phyloP scores from a whole-genome alignment of 163 green algal species.

The Scenedesmus sp. region DNA sequence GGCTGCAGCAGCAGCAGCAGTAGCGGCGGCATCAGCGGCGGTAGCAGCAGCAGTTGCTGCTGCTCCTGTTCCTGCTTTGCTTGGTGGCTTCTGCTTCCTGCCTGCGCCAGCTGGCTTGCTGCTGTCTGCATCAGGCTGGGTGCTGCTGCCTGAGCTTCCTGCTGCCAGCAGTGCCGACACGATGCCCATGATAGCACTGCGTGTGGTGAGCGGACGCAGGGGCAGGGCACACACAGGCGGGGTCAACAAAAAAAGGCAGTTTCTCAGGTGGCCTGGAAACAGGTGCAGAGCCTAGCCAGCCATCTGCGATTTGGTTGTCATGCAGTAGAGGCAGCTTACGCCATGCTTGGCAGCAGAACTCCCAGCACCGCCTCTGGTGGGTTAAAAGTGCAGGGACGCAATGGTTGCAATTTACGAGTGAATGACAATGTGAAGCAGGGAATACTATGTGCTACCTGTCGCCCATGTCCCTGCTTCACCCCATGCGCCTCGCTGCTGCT shows the following conservation, averaged over 20 bases:
- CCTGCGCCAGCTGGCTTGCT: neutral
- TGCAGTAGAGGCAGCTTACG: too few relatives aligned
- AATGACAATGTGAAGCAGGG: too few relatives aligned
- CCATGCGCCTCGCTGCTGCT: too few relatives aligned
- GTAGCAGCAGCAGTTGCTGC: neutral
- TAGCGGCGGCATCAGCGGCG: neutral
- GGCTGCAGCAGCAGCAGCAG: neutral
- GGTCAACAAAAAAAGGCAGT: neutral
- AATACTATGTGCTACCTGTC: too few relatives aligned
- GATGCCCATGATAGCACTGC: constrained; percentile 75
- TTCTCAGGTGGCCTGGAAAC: too few relatives aligned
- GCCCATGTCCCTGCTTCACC: too few relatives aligned
- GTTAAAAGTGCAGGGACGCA: too few relatives aligned
- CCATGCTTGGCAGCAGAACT: too few relatives aligned
- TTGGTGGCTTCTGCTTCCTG: constrained; percentile 21
- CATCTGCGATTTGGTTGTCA: too few relatives aligned
- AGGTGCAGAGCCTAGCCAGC: too few relatives aligned
- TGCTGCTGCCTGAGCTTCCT: neutral
- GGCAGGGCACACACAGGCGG: neutral
- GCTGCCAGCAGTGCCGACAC: constrained; percentile 75
- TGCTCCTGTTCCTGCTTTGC: neutral
- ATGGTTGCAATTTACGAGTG: too few relatives aligned
- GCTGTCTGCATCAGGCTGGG: neutral
- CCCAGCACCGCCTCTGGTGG: too few relatives aligned
- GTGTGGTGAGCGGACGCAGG: neutral